These are phyloP conservation scores for Diplodia scrobiculata DNA, from an alignment of 2,329 filamentous ascomycete genomes.

Conservation along the genomic window DNA sequence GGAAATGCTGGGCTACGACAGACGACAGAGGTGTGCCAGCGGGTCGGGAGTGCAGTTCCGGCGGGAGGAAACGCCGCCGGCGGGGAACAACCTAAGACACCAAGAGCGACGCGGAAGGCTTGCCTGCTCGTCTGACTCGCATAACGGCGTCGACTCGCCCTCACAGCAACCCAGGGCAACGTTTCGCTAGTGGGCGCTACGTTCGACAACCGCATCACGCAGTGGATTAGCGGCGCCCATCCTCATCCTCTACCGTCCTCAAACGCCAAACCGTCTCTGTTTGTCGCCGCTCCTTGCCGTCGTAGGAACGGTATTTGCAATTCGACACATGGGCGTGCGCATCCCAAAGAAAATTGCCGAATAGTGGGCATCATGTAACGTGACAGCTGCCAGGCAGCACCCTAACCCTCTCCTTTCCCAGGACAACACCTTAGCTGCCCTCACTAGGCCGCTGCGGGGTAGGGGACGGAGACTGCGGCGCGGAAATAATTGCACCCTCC, in stretches of 20 bases:
- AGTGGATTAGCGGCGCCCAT: constrained; percentile 16
- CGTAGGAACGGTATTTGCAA: background rate
- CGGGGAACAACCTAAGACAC: background rate
- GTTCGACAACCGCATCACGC: constrained; percentile 11
- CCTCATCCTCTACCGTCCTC: background rate
- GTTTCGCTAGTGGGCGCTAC: constrained; percentile 18
- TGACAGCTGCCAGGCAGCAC: background rate
- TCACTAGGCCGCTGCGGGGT: background rate
- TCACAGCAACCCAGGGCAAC: background rate
- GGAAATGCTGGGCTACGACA: too few species aligned
- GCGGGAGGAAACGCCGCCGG: background rate
- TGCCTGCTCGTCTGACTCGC: background rate
- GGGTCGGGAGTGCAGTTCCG: background rate
- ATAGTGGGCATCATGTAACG: background rate
- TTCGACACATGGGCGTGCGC: background rate
- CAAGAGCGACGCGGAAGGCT: background rate
- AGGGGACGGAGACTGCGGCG: background rate
- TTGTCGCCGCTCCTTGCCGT: background rate
- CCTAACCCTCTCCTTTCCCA: background rate
- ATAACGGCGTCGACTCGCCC: background rate
- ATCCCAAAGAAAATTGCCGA: constrained; percentile 3
- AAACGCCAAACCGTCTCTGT: background rate
- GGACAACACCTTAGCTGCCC: background rate
- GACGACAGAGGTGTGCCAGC: background rate
- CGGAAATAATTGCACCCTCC: background rate